Percentiles rank a stretch among this genome's conserved stretches.
Evolutionary conservation across 345 rosid species (phyloP).

Genomic region (Citrus sp.): DNA sequence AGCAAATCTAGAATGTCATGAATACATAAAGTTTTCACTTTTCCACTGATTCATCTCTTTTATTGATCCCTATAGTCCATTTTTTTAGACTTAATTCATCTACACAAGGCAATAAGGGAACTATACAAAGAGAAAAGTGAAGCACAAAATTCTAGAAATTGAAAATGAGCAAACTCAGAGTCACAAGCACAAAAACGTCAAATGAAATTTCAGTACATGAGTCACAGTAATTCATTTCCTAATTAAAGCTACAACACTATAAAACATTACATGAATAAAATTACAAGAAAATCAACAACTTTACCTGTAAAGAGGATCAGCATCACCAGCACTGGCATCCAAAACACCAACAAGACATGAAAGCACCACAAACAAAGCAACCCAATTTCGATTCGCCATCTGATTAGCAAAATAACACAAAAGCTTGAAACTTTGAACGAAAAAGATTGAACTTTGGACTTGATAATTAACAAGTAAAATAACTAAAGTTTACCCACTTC

Average conservation of each 20-base stretch:
- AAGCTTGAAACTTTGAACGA: not conserved
- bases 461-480: not conserved
- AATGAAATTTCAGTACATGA: not conserved
- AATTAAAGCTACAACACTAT: not conserved
- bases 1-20: not conserved
- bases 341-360: conserved; percentile 34
- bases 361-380: conserved; percentile 25
- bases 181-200: not conserved
- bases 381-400: conserved; percentile 34
- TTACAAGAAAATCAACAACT: not conserved
- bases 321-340: conserved; percentile 72
- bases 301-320: conserved; percentile 68
- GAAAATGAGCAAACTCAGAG: not conserved
- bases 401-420: conserved; percentile 11
- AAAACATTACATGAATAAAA: not conserved
- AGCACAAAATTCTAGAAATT: not conserved
- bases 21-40: not conserved
- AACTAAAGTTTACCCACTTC: not conserved
- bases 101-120: not conserved
- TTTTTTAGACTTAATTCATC: not conserved
- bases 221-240: not conserved
- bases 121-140: not conserved
- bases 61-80: not conserved
- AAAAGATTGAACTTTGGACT: not conserved
- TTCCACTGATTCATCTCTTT: not conserved